Evolutionary conservation across 1,284 basidiomycete species (phyloP).

Genomic region (Boletellus deceptivus): DNA sequence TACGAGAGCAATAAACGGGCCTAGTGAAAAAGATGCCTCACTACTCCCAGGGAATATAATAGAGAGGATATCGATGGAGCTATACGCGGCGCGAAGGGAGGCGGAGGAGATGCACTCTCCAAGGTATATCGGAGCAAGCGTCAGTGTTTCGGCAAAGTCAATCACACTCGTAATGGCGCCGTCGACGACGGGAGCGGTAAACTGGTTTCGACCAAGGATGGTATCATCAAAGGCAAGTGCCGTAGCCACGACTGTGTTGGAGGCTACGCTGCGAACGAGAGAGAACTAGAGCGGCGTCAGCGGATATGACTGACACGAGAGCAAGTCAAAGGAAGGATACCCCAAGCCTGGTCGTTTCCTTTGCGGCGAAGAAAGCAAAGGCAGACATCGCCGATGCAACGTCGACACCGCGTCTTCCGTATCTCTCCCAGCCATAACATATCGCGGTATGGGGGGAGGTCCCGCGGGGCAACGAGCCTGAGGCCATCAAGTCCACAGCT

Average conservation of each 20-base stretch:
- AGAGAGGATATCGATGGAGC: constrained; percentile 69
- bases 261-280: constrained; percentile 60
- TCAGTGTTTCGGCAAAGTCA: constrained; percentile 64
- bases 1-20: constrained; percentile 73
- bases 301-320: neutral
- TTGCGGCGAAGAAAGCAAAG: constrained; percentile 65
- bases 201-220: constrained; percentile 56
- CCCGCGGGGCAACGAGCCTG: constrained; percentile 13
- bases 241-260: constrained; percentile 54
- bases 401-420: constrained; percentile 60
- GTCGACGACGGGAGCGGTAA: constrained; percentile 55
- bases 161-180: constrained; percentile 61
- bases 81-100: constrained; percentile 67
- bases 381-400: constrained; percentile 59
- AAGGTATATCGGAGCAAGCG: constrained; percentile 68
- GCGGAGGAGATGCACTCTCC: constrained; percentile 76
- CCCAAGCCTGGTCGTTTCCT: constrained; percentile 62
- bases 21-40: constrained; percentile 75
- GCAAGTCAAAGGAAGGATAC: constrained; percentile 39
- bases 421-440: constrained; percentile 54
- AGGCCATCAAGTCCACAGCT: constrained; percentile 18
- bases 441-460: constrained; percentile 18
- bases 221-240: constrained; percentile 60
- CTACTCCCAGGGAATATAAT: constrained; percentile 71
- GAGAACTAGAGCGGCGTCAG: constrained; percentile 50